phyloP scores from a whole-genome alignment of 2,329 filamentous ascomycete species.

The Cadophora sp. region DNA sequence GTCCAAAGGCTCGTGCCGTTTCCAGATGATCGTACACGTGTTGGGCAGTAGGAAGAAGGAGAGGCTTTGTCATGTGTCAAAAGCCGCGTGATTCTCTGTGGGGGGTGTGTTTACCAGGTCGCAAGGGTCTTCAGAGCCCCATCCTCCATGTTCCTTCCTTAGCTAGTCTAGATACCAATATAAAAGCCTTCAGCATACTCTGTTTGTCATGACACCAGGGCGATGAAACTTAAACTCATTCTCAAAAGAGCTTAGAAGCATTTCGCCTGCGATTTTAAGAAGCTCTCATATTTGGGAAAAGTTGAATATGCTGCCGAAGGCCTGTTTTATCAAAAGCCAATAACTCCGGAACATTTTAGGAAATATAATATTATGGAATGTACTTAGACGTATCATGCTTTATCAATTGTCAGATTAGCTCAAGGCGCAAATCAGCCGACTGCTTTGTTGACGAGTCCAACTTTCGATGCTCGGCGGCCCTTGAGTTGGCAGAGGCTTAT shows the following conservation, averaged over 20 bases:
- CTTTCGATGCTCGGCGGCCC: too few relatives aligned
- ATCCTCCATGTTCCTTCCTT: not conserved
- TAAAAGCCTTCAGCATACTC: not conserved
- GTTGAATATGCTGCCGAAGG: not conserved
- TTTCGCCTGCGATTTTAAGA: not conserved
- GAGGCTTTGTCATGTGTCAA: not conserved
- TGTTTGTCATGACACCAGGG: not conserved
- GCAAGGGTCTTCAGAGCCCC: not conserved
- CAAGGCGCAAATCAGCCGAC: too few relatives aligned
- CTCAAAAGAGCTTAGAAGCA: not conserved
- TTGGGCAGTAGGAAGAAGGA: not conserved
- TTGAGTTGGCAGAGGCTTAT: too few relatives aligned
- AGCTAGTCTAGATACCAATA: not conserved
- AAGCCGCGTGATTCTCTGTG: not conserved
- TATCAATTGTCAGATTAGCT: not conserved
- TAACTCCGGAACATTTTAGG: not conserved
- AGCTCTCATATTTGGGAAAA: not conserved
- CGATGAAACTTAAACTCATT: not conserved
- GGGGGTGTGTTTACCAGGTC: not conserved
- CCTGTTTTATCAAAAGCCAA: not conserved
- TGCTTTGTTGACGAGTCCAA: too few relatives aligned
- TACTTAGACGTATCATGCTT: not conserved
- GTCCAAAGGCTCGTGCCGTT: not conserved
- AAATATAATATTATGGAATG: not conserved
- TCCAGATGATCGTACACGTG: not conserved